Evolutionary conservation across 2,329 filamentous ascomycete species (phyloP), one percentile per base, ranked within the genome.

Genomic region (Claviceps quebecensis): DNA sequence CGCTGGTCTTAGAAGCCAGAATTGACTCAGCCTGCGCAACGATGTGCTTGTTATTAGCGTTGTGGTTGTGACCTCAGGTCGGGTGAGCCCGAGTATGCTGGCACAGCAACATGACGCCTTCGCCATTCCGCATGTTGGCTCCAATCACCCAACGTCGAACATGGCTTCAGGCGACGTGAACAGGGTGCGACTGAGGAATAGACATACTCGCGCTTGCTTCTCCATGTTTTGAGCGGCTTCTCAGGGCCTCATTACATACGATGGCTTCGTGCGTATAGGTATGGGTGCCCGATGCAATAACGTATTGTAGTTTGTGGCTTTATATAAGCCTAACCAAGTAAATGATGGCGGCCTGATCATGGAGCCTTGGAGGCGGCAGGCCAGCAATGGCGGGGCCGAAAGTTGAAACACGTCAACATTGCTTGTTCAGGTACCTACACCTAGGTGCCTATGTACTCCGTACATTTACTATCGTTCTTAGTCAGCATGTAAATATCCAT

Each of bases 1-100:
- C 67, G 45, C 53, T 64, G 48, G 65, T 65, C 54, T 57, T 62
- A 54, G 58, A 57, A 48, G 67, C 57, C 45, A 69, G 59, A 59
- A 61, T 61, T 61, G 72, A 69, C 54, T 67, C 66, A 55, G 62
- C 63, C 69, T 72, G 38, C 17, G 5, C 29, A 44, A 22, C 36
- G 39, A 43, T n/a, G 36, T 4, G 13, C 22, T 19, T 19, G 11
- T 13, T 3, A 23, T 47, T 43, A 46, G 49, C n/a, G 22, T 9
- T 23, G 3, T 34, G 23, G 16, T 50, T 23, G n/a, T 22, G 13
- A 5, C 17, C 37, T 39, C 37, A 14, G 7, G 17, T 41, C 8
- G 16, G 17, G 5, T 34, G 44, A 8, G 23, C 22, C 44, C 14
- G 44, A 17, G 14, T 45, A 34, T 34, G 16, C 14, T 34, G 23